Base-by-base conservation (phyloP, 345 rosid genomes). In the Excoecaria agallocha region DNA sequence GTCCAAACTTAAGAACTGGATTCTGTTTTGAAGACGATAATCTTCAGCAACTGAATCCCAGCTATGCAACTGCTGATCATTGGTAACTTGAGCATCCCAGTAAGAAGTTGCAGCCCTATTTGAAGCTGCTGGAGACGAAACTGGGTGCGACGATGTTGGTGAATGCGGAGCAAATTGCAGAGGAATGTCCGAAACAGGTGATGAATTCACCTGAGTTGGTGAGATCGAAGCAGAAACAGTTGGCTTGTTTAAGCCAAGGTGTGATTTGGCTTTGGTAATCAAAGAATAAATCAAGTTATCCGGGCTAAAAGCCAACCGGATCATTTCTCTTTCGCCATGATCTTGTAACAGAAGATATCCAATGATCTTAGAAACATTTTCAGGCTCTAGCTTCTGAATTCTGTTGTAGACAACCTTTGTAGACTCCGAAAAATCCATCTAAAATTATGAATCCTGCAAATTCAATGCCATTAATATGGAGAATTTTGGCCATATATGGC, bases 361-460 rank as follows among this genome's bases (percentile, higher is more conserved):
- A 9, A 94, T 85, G 70, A 95, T 95, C 86, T 87, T 93, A 12
- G 92, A 81, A 22, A 89, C 97, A 68, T 86, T 84, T 64, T 95
- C 98, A 8, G 97, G 99, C 73, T 95, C 99, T 30, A 89, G 76
- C 81, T 88, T 78, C 71, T 90, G 94, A 80, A 95, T 93, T 84
- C 98, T 88, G 37, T 77, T 74, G 84, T 90, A 94, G 19, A 93
- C 96, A 57, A 85, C 80, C 72, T 88, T 90, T 51, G 96, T 92
- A 61, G 98, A 87, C 79, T 88, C 93, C 3, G 91, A 75, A 74
- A 89, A 90, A 85, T 93, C 91, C 99, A 95, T 78, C 37, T 52
- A n/a, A 57, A 71, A 54, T 61, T 52, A 74, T 73, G 77, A 80
- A 82, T 51, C 77, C 89, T 85, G 76, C 75, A 76, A 75, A 62